Base-by-base conservation (phyloP, 1,284 basidiomycete genomes). In the Ganoderma lingzhi region DNA sequence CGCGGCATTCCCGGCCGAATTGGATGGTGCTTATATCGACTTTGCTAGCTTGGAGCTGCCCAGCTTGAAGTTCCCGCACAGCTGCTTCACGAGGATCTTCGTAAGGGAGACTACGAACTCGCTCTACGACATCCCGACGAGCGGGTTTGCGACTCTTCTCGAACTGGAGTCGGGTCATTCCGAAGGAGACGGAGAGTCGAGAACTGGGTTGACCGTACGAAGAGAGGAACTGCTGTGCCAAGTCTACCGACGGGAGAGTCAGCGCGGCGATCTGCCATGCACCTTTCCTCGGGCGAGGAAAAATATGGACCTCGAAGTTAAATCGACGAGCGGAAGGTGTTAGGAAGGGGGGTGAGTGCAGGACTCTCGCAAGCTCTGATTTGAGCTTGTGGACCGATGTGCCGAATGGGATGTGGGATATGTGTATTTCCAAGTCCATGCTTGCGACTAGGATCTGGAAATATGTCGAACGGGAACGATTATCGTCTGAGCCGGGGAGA, bases 1-100 rank as follows among this genome's bases (percentile, higher is more conserved):
- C 87, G 32, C 85, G 82, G 70, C 86, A 89, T 68, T 84, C 80
- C 86, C 87, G 88, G 10, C 88, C 87, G 71, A 90, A 82, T 66
- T 84, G 82, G 44, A 91, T 73, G 3, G 80, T 75, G 4, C 67
- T 70, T 59, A 88, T 69, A 1, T 67, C 65, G 12, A 86, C 77
- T 10, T 64, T 45, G 23, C 77, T 73, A 4, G 72, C 65, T 32
- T 76, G 71, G 9, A 87, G 76, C 15, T 80, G 70, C 3, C 68
- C 53, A 5, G 76, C 71, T 6, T 77, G 78, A 17, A 71, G 71
- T 48, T 77, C 74, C 30, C 68, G 70, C 15, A 71, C 74, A 61
- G 82, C 77, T 6, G 79, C 71, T 9, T 77, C 75, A 39, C 70
- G 70, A 3, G 87, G 87, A 72, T 88, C 82, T 17, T 83, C 72